These are phyloP conservation scores for Exserohilum rostratum DNA, from an alignment of 2,329 filamentous ascomycete species.

Conservation along the genomic window DNA sequence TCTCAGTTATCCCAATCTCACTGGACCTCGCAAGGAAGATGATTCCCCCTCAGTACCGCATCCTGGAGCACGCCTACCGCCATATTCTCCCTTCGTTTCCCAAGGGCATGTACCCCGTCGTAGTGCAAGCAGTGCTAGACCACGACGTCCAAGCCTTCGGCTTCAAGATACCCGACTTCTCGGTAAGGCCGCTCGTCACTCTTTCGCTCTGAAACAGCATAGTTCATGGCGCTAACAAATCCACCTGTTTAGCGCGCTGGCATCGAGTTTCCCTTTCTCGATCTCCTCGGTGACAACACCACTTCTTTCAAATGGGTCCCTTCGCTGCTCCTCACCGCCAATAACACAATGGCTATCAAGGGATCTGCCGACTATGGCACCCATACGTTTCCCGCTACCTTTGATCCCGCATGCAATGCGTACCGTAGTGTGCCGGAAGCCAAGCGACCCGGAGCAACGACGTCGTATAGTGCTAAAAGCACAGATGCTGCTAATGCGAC, in stretches of 20 bases:
- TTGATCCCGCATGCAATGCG: slow-evolving; percentile 59
- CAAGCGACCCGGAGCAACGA: slow-evolving; percentile 29
- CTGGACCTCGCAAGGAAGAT: slow-evolving; percentile 54
- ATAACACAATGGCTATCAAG: slow-evolving; percentile 52
- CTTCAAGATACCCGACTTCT: slow-evolving; percentile 56
- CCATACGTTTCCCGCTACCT: slow-evolving; percentile 50
- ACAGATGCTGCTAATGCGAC: slow-evolving; percentile 15
- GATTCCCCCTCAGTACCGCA: slow-evolving; percentile 57
- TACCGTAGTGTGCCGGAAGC: slow-evolving; percentile 46
- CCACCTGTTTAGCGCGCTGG: slow-evolving; percentile 52
- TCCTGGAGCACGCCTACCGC: slow-evolving; percentile 58
- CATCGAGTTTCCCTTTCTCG: slow-evolving; percentile 63
- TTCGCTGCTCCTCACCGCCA: slow-evolving; percentile 55
- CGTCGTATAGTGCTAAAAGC: slow-evolving; percentile 29
- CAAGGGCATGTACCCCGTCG: slow-evolving; percentile 59
- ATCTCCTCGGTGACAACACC: slow-evolving; percentile 57
- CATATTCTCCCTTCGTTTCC: slow-evolving; percentile 58
- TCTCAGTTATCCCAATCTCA: slow-evolving; percentile 60
- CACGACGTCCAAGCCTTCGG: slow-evolving; percentile 58
- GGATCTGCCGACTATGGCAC: slow-evolving; percentile 58
- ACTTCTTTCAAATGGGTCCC: slow-evolving; percentile 60
- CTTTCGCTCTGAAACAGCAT: background rate
- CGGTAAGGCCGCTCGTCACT: slow-evolving; percentile 44
- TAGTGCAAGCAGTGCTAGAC: slow-evolving; percentile 58
- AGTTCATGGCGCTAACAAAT: background rate